phyloP scores from a whole-genome alignment of 2,329 filamentous ascomycete species.

The Arthrobotrys conoides region DNA sequence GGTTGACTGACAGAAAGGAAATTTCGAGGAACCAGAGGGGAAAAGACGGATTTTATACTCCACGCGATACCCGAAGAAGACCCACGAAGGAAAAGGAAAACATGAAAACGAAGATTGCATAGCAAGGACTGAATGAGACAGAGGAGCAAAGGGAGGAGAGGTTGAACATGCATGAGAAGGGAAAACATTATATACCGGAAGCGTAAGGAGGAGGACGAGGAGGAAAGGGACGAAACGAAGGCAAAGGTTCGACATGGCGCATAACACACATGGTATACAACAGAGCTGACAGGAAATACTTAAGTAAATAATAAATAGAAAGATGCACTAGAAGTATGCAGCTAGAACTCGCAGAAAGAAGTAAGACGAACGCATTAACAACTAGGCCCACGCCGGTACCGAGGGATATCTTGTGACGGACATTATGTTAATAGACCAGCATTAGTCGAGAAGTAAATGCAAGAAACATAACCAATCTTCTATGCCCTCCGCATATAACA shows the following conservation, averaged over 20 bases:
- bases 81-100: constrained; percentile 38
- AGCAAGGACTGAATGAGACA: constrained; percentile 23
- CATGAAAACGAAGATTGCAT: constrained; percentile 11
- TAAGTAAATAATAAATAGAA: background rate
- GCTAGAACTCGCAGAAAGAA: constrained; percentile 9
- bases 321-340: constrained; percentile 26
- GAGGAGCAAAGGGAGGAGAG: constrained; percentile 15
- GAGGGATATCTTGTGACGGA: constrained; percentile 30
- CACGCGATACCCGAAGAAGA: constrained; percentile 57
- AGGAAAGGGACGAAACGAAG: constrained; percentile 6
- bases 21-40: constrained; percentile 18
- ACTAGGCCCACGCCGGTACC: constrained; percentile 27
- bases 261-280: constrained; percentile 59
- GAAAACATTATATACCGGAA: constrained; percentile 49
- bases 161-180: constrained; percentile 30
- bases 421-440: constrained; percentile 36
- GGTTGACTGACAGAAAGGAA: constrained; percentile 27
- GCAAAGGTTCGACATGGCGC: constrained; percentile 46
- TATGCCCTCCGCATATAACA: constrained; percentile 35
- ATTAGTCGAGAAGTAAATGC: constrained; percentile 37
- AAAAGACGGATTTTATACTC: constrained; percentile 61
- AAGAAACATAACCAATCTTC: constrained; percentile 39
- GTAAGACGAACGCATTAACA: constrained; percentile 27
- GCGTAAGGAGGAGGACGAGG: constrained; percentile 17
- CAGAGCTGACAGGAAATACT: constrained; percentile 31